Evolutionary conservation across 2,329 filamentous ascomycete genomes (phyloP).

Genomic region (Pyrenophora seminiperda): DNA sequence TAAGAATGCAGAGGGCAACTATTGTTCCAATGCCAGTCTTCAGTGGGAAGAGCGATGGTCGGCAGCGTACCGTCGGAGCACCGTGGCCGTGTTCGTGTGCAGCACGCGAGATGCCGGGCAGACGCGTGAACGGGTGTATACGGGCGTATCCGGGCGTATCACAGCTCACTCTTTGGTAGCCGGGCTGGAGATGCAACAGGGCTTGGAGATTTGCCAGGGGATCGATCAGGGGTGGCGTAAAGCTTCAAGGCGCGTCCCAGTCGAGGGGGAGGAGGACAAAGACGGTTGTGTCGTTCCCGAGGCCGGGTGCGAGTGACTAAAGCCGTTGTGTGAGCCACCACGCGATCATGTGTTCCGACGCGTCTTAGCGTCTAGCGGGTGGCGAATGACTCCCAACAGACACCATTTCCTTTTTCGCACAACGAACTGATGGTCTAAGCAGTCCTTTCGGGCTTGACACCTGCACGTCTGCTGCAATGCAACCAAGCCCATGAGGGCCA

Average conservation of each 20-base stretch:
- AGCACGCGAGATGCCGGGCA: conserved; percentile 16
- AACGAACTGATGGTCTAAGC: conserved; percentile 20
- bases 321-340: conserved; percentile 22
- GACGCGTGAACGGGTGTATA: conserved; percentile 28
- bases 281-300: conserved; percentile 1
- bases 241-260: conserved; percentile 26
- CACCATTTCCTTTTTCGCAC: conserved; percentile 10
- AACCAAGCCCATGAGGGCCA: conserved; percentile 14
- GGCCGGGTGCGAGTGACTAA: conserved; percentile 17
- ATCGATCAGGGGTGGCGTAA: conserved; percentile 9
- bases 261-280: conserved; percentile 14
- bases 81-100: conserved; percentile 12
- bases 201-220: conserved; percentile 11
- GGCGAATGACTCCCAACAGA: conserved; percentile 21
- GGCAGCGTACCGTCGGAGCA: conserved; percentile 16
- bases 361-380: conserved; percentile 27
- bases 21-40: conserved; percentile 4
- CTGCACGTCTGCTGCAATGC: conserved; percentile 8
- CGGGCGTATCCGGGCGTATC: neutral
- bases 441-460: conserved; percentile 17
- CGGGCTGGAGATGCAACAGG: conserved; percentile 7
- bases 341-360: conserved; percentile 29
- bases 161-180: neutral
- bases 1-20: neutral
- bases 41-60: conserved; percentile 5